Evolutionary conservation across 768 basidiomycete genomes (phyloP).

Genomic region (Tephrocybe sp.): DNA sequence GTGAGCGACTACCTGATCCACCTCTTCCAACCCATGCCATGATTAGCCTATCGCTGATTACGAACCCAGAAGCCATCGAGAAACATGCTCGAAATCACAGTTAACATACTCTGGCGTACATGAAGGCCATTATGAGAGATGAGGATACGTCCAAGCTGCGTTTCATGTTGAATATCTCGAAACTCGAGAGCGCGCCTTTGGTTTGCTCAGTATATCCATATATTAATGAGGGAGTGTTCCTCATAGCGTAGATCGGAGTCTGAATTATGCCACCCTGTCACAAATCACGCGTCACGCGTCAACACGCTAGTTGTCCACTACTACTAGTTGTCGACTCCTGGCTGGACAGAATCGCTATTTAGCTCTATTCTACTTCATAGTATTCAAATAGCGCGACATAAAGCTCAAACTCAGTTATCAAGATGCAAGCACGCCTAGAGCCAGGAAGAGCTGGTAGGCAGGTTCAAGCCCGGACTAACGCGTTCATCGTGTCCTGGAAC

Average conservation of each 20-base stretch:
- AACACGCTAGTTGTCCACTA: no score
- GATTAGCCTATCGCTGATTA: constrained; percentile 8
- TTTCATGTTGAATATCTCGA: constrained; percentile 7
- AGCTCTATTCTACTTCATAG: no score
- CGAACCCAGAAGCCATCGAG: no score
- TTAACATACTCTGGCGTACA: constrained; percentile 3
- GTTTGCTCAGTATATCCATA: no score
- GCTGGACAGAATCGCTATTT: no score
- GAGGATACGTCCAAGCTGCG: constrained; percentile 3
- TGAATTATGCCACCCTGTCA: no score
- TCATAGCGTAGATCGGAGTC: no score
- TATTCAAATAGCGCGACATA: no score
- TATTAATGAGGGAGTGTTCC: no score
- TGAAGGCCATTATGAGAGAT: constrained; percentile 5
- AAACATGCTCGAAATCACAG: constrained; percentile 1
- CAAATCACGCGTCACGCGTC: no score
- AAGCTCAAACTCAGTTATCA: no score
- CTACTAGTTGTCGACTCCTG: no score
- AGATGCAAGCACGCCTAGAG: constrained; percentile 5
- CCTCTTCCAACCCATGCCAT: constrained; percentile 11
- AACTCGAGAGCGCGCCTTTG: background rate
- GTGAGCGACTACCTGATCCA: constrained; percentile 8
- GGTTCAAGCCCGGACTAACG: constrained; percentile 17
- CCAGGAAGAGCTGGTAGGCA: constrained; percentile 11
- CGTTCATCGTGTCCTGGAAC: constrained; percentile 20